A percentile compares a stretch with the other conserved stretches of the same genome.
These are phyloP conservation scores for Elymus sibiricus DNA, from an alignment of 176 grass and related monocot species.

Conservation along the genomic window DNA sequence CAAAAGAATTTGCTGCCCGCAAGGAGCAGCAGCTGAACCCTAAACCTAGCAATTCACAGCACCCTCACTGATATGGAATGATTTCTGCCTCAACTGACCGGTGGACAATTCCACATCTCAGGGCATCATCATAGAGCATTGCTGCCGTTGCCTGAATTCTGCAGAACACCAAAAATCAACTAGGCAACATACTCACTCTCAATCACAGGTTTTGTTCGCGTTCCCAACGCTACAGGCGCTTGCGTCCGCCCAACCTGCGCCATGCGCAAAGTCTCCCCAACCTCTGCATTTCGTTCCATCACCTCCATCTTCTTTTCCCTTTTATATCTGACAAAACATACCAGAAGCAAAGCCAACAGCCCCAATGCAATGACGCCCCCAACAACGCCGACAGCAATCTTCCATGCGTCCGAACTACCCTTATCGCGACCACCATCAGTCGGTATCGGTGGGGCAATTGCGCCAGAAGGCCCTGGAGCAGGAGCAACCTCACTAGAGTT, in stretches of 20 bases:
- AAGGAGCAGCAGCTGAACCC: constrained; percentile 8
- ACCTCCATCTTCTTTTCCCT: constrained; percentile 45
- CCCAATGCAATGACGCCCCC: constrained; percentile 42
- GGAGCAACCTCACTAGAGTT: constrained; percentile 62
- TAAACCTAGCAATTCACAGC: background rate
- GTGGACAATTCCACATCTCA: constrained; percentile 18
- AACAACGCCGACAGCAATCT: constrained; percentile 49
- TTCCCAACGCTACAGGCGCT: constrained; percentile 55
- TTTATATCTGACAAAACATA: constrained; percentile 37
- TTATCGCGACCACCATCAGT: background rate
- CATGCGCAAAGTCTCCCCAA: constrained; percentile 65
- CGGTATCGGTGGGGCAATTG: background rate
- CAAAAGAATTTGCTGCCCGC: constrained; percentile 43
- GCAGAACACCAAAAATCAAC: background rate
- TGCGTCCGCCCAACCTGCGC: constrained; percentile 63
- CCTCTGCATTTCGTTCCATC: constrained; percentile 68
- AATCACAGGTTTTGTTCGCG: constrained; percentile 69
- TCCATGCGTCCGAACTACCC: constrained; percentile 61
- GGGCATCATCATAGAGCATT: constrained; percentile 21
- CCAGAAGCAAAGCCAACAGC: constrained; percentile 48
- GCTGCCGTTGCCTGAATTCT: background rate
- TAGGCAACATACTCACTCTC: constrained; percentile 69
- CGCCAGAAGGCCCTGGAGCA: constrained; percentile 31
- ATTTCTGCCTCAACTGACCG: constrained; percentile 5
- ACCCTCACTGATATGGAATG: constrained; percentile 2